phyloP scores from a whole-genome alignment of 1,284 basidiomycete genomes.

The Coniophora puteana region DNA sequence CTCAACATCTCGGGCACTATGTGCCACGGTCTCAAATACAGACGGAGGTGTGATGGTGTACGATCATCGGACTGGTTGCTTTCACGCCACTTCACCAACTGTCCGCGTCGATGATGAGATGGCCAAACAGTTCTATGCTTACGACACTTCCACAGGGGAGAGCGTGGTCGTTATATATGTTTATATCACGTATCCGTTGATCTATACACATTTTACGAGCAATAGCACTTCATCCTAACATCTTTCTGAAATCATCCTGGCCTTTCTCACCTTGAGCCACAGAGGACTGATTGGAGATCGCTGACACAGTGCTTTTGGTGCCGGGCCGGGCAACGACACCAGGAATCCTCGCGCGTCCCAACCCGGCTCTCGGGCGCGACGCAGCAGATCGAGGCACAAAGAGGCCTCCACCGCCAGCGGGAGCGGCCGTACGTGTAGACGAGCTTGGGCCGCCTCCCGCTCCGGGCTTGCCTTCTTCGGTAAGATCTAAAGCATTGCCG shows the following conservation, averaged over 20 bases:
- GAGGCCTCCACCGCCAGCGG: slow-evolving; percentile 40
- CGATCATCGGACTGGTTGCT: no score
- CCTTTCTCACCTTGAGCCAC: slow-evolving; percentile 40
- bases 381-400: slow-evolving; percentile 62
- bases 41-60: no score
- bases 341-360: slow-evolving; percentile 49
- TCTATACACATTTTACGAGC: neutral
- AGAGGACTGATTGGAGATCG: slow-evolving; percentile 16
- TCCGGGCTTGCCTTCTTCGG: slow-evolving; percentile 46
- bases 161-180: no score
- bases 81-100: no score
- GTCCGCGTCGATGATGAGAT: no score
- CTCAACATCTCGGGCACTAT: no score
- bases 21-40: no score
- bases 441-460: slow-evolving; percentile 28
- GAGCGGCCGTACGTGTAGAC: slow-evolving; percentile 32
- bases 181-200: no score
- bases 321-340: slow-evolving; percentile 17
- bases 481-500: slow-evolving; percentile 51
- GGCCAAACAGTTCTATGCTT: no score
- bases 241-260: slow-evolving; percentile 80
- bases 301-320: no score
- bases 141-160: no score
- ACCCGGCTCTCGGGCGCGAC: slow-evolving; percentile 66
- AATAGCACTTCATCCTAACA: slow-evolving; percentile 38